A percentile compares a stretch with the other conserved stretches of the same genome.
Evolutionary conservation across 306 rosid species (phyloP).

Genomic region (Arachis stenosperma): DNA sequence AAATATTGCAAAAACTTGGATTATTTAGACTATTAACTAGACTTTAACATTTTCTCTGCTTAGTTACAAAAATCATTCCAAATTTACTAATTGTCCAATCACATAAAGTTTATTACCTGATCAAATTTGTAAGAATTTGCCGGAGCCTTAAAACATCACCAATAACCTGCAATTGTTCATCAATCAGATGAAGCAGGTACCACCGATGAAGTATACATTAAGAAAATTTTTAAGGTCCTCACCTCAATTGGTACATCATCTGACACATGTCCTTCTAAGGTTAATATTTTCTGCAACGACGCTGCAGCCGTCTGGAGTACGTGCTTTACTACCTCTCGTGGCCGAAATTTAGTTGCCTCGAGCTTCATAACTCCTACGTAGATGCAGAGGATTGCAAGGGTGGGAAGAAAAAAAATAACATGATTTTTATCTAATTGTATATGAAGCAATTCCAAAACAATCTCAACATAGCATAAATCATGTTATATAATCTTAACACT

Average conservation of each 20-base stretch:
- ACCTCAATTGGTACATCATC: conserved; percentile 91
- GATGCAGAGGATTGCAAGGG: neutral
- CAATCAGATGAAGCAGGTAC: neutral
- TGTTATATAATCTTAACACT: conserved; percentile 8
- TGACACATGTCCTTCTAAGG: conserved; percentile 76
- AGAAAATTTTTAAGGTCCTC: conserved; percentile 24
- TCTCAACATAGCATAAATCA: neutral
- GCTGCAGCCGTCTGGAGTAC: conserved; percentile 94
- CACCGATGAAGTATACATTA: neutral
- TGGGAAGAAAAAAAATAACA: neutral
- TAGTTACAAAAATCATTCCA: neutral
- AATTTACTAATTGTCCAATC: neutral
- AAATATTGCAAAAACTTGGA: conserved; percentile 18
- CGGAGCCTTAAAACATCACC: conserved; percentile 96
- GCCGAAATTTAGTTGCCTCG: conserved; percentile 89
- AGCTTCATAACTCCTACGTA: conserved; percentile 86
- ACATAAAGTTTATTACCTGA: conserved; percentile 56
- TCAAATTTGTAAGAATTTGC: conserved; percentile 88
- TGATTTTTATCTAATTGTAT: conserved; percentile 8
- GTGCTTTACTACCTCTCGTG: conserved; percentile 82
- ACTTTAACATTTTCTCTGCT: neutral
- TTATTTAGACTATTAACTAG: conserved; percentile 2
- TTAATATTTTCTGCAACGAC: conserved; percentile 71
- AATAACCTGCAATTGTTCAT: conserved; percentile 59
- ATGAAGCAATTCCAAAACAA: conserved; percentile 1